These are phyloP conservation scores for Dioscorea zingiberensis DNA, from an alignment of 106 monocot species.

Conservation along the genomic window DNA sequence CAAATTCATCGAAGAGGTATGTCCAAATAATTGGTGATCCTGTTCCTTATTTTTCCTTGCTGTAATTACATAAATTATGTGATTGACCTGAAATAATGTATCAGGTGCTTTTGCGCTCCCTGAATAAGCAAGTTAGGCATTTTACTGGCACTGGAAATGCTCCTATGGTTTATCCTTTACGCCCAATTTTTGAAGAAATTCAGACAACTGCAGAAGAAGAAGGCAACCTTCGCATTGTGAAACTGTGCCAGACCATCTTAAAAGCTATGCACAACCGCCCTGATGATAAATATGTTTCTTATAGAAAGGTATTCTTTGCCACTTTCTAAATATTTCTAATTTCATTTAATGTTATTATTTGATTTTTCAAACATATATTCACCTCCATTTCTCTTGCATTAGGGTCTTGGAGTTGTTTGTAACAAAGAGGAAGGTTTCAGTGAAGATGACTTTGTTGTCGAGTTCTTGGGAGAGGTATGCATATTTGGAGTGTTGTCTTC, in stretches of 20 bases:
- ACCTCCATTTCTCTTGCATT: conserved; percentile 10
- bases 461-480: conserved; percentile 92
- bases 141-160: conserved; percentile 91
- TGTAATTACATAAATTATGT: background rate
- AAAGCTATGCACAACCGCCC: conserved; percentile 78
- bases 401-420: conserved; percentile 99
- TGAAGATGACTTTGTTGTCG: conserved; percentile 93
- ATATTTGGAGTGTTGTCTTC: background rate
- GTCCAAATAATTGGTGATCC: background rate
- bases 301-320: conserved; percentile 62
- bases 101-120: conserved; percentile 64
- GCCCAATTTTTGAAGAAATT: conserved; percentile 78
- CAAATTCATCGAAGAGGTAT: conserved; percentile 94
- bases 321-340: background rate
- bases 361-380: background rate
- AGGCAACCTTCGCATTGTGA: conserved; percentile 39
- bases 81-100: conserved; percentile 5
- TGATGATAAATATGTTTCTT: conserved; percentile 96
- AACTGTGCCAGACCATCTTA: conserved; percentile 62
- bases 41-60: too few species aligned
- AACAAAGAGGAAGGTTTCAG: conserved; percentile 86
- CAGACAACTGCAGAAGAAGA: conserved; percentile 61
- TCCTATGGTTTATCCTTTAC: conserved; percentile 81
- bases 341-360: too few species aligned
- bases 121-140: conserved; percentile 80